A percentile compares a stretch with the other conserved stretches of the same genome.
phyloP scores from a whole-genome alignment of 2,329 filamentous ascomycete genomes.

The Aspergillus puulaauensis region DNA sequence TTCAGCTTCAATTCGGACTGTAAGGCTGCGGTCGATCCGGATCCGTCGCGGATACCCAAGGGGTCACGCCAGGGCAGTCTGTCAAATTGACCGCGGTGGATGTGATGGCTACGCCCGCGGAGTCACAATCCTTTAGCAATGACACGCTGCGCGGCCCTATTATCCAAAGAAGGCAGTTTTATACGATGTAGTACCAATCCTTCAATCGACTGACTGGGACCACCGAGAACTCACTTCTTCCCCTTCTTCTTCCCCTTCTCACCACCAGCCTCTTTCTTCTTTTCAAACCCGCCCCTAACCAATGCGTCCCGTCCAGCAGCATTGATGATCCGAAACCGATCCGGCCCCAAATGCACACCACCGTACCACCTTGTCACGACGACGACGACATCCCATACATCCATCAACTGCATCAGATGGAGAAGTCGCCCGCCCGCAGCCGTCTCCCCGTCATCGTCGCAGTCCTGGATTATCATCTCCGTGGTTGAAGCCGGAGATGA shows the following conservation, averaged over 20 bases:
- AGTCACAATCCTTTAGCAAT: background rate
- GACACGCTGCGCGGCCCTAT: background rate
- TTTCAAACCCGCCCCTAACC: constrained; percentile 70
- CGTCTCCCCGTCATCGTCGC: constrained; percentile 92
- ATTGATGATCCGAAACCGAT: constrained; percentile 89
- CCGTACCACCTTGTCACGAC: constrained; percentile 96
- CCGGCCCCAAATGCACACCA: constrained; percentile 82
- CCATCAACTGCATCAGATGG: constrained; percentile 92
- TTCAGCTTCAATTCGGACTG: background rate
- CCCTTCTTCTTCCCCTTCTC: constrained; percentile 60
- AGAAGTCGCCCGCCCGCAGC: constrained; percentile 83
- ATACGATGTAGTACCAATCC: background rate
- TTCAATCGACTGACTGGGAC: background rate
- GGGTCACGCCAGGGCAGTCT: background rate
- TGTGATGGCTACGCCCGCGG: background rate
- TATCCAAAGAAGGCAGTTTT: background rate
- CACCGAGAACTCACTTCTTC: constrained; percentile 33
- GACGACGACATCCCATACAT: constrained; percentile 87
- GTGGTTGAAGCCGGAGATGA: constrained; percentile 26
- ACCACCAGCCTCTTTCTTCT: constrained; percentile 38
- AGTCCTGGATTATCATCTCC: constrained; percentile 74
- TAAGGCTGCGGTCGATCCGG: too few species aligned
- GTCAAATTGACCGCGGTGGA: background rate
- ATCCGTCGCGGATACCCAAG: background rate
- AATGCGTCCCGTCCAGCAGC: constrained; percentile 79